A percentile compares a stretch with the other conserved stretches of the same genome.
Conservation (phyloP, 2,329 filamentous ascomycete species). For the Rutstroemia sp. region DNA sequence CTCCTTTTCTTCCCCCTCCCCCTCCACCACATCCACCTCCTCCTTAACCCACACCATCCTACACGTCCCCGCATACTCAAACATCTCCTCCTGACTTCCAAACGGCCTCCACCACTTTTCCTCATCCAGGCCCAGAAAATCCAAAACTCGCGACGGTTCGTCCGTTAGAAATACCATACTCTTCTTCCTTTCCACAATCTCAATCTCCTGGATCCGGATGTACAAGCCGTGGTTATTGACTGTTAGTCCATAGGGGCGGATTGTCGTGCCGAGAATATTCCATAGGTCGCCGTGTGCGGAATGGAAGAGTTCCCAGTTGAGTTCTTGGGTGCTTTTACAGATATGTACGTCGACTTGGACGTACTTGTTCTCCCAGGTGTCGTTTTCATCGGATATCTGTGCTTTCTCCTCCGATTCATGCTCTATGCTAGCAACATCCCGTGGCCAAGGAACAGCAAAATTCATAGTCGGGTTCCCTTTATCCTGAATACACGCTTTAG, state of each 20-base stretch:
- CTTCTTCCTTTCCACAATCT: conserved; percentile 46
- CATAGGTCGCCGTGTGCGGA: conserved; percentile 66
- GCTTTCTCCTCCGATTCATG: neutral
- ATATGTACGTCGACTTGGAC: conserved; percentile 66
- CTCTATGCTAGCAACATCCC: neutral
- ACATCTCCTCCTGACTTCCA: conserved; percentile 45
- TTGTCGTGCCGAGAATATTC: conserved; percentile 56
- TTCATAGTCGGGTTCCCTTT: conserved; percentile 32
- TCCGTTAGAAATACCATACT: conserved; percentile 50
- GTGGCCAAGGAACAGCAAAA: conserved; percentile 51
- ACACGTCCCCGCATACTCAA: conserved; percentile 50
- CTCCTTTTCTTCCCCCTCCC: conserved; percentile 12
- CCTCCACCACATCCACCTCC: conserved; percentile 18
- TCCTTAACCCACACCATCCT: conserved; percentile 47
- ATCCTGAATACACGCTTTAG: conserved; percentile 33
- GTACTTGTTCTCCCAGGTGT: conserved; percentile 28
- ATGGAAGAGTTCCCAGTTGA: conserved; percentile 60
- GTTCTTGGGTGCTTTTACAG: conserved; percentile 34
- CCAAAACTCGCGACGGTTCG: conserved; percentile 47
- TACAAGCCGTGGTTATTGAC: conserved; percentile 56
- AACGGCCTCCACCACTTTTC: conserved; percentile 50
- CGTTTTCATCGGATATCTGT: neutral
- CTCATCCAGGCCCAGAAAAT: conserved; percentile 54
- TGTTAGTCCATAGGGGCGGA: conserved; percentile 59
- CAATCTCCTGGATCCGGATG: conserved; percentile 62